Evolutionary conservation across 1,284 basidiomycete genomes (phyloP), one percentile per base, ranked within the genome.

Genomic region (Phlebopus sp.): DNA sequence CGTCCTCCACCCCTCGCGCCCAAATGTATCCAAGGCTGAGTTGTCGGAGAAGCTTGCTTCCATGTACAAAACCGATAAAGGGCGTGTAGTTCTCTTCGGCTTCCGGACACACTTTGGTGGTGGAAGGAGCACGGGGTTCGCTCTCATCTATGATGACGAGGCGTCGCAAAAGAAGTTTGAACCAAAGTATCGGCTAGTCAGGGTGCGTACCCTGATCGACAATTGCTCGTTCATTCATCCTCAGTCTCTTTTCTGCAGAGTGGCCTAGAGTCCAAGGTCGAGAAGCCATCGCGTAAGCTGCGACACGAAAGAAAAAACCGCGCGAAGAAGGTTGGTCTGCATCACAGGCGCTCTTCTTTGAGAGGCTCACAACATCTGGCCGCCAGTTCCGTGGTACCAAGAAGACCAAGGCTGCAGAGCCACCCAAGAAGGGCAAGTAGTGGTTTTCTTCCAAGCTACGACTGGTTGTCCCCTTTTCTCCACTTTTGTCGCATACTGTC

Each of bases 221-320:
- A 19, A 29, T 45, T 23, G 42, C 48, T 17, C 32, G 21, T 49
- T 14, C 36, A 44, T 49, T 14, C 36, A 44, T 43, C 44, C 50
- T 48, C 50, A 46, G 62, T 37, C 34, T 18, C n/a, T 19, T 10
- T 47, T 17, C 40, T 49, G 14, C 64, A 97, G 94, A 84, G 83
- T 64, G 93, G 94, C 55, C 76, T 99, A 55, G 76, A 73, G 55
- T 59, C 79, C 60, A 97, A 97, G 80, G 83, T 90, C 57, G 89
- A 93, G 50, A 94, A 90, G 76, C 77, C 96, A 52, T 94, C 92
- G 61, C 90, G 97, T 67, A 99, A 99, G 75, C 86, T 99, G 72
- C 88, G 97, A 74, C 98, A 99, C 81, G 97, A 99, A 82, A 85
- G 97, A 66, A 99, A 99, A 86, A 99, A 99, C 79, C 87, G 97